Evolutionary conservation across 2,329 filamentous ascomycete genomes (phyloP).

Genomic region (Aureobasidium sp.): DNA sequence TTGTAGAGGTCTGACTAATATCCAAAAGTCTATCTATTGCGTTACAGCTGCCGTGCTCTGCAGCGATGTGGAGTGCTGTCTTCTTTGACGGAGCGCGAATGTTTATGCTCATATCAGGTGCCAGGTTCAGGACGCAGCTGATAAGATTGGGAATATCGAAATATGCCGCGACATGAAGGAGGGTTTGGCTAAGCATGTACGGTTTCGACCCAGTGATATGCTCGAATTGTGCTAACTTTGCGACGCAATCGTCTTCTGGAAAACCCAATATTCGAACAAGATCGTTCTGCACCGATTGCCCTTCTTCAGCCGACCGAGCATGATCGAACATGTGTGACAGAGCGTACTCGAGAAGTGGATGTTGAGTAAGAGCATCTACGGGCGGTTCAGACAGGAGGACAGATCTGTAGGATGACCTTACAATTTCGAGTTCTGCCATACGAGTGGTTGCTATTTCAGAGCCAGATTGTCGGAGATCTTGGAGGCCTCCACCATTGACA

Average conservation of each 20-base stretch:
- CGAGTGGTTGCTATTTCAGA: neutral
- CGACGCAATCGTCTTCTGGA: neutral
- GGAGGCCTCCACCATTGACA: neutral
- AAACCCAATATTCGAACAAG: constrained; percentile 16
- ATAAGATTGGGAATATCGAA: neutral
- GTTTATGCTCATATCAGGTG: neutral
- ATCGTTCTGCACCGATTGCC: neutral
- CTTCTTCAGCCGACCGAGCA: neutral
- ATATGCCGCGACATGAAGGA: neutral
- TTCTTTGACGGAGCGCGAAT: neutral
- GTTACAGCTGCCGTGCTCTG: neutral
- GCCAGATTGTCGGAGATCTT: neutral
- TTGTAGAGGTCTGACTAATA: neutral
- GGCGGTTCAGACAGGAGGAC: neutral
- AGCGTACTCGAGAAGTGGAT: neutral
- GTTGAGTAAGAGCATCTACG: neutral
- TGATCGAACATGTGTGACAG: neutral
- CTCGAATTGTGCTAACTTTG: neutral
- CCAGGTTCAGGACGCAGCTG: neutral
- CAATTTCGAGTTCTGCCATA: neutral
- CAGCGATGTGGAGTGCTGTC: neutral
- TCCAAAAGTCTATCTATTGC: neutral
- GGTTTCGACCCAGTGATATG: neutral
- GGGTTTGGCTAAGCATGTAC: neutral
- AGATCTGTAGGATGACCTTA: neutral